Evolutionary conservation across 306 rosid species (phyloP).

Genomic region (Ziziphus jujuba): DNA sequence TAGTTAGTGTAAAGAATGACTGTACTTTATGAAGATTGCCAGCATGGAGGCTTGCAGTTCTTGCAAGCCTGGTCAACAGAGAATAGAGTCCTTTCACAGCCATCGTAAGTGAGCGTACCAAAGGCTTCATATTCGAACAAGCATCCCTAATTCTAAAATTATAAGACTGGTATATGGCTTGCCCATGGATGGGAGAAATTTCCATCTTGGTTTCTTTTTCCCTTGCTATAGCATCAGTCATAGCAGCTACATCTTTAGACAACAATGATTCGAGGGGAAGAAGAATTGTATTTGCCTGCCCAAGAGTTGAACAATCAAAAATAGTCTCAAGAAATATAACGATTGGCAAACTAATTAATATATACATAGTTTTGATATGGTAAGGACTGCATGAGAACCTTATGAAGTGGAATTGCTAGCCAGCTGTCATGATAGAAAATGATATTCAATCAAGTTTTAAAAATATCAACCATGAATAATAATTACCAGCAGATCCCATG

Average conservation of each 20-base stretch:
- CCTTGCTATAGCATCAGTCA: constrained; percentile 74
- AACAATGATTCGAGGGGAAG: constrained; percentile 88
- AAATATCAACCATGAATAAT: too few species aligned
- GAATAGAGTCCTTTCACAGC: constrained; percentile 87
- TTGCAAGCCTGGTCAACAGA: constrained; percentile 80
- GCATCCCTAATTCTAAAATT: constrained; percentile 76
- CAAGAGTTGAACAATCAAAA: constrained; percentile 35
- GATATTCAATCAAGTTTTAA: too few species aligned
- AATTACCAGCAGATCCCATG: too few species aligned
- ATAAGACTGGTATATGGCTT: constrained; percentile 94
- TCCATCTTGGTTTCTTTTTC: constrained; percentile 79
- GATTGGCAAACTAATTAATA: constrained; percentile 6
- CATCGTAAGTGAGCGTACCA: constrained; percentile 67
- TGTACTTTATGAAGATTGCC: constrained; percentile 93
- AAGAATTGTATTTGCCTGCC: constrained; percentile 77
- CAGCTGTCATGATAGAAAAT: too few species aligned
- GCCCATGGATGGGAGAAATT: constrained; percentile 88
- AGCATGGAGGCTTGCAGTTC: constrained; percentile 92
- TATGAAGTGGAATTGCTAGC: too few species aligned
- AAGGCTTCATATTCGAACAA: constrained; percentile 69
- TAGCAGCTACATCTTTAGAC: constrained; percentile 90
- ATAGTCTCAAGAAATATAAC: constrained; percentile 21
- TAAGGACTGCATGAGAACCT: not conserved
- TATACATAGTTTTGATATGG: not conserved
- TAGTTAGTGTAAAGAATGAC: constrained; percentile 25